Base-by-base conservation (phyloP, 2,329 filamentous ascomycete genomes). In the Pezicula neosporulosa region DNA sequence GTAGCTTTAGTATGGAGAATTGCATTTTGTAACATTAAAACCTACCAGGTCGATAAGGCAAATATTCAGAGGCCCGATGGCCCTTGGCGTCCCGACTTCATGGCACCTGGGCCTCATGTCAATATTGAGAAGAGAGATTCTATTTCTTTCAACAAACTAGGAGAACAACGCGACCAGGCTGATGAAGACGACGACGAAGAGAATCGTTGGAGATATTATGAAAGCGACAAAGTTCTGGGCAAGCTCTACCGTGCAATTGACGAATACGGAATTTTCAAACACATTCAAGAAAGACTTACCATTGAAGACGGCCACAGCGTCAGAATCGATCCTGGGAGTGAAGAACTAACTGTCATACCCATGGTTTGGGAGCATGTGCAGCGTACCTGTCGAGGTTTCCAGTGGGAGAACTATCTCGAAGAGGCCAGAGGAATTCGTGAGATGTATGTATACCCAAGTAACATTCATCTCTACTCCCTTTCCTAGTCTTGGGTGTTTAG, bases 161-260 rank as follows among this genome's bases (percentile, higher is more conserved):
- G 41, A n/a, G 39, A 52, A 15, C 49, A 44, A 3, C 50, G 57
- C 9, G 59, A 62, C 8, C 69, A 78, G 2, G 72, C 74, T 2
- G 72, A 77, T 19, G 71, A 80, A 6, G 72, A 77, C 4, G 72
- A 77, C n/a, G 67, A 73, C 8, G 69, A 72, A 3, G 67, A 70
- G 1, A 72, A 72, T 3, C 70, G 75, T 54, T 68, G 71, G 5
- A 72, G 69, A 3, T 93, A 84, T 63, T 92, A 94, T 64, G 68
- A 67, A 30, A 90, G 86, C 2, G 59, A 81, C 0, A 90, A 89
- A 57, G 73, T 87, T 0, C 76, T 94, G 0, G 90, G 90, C 0
- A 68, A 76, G 4, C 72, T 95, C 0, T 94, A 88, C 63, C 81
- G 88, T 2, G 78, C 76, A 0, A 84, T 95, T 10, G 82, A 95